phyloP scores from a whole-genome alignment of 2,329 filamentous ascomycete species.

The Colletotrichum endophyticum region DNA sequence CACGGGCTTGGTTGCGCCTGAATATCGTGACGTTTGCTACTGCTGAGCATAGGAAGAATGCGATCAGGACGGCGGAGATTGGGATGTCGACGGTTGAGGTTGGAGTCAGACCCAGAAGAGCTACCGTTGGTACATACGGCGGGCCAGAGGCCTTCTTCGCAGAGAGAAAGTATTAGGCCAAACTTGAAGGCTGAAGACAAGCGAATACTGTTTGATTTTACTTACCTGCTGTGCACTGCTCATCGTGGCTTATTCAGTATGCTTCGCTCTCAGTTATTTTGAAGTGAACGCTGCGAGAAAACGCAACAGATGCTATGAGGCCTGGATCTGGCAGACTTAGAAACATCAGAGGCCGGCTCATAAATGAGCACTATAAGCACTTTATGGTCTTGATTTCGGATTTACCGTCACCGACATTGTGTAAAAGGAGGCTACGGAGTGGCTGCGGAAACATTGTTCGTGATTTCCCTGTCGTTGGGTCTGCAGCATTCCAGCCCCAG shows the following conservation, averaged over 20 bases:
- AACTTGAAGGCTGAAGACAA: fast-evolving
- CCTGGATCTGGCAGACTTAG: fast-evolving
- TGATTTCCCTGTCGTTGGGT: neutral
- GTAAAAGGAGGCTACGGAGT: neutral
- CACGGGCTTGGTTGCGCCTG: neutral
- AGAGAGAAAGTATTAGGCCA: neutral
- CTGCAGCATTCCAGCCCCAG: neutral
- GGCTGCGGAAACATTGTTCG: neutral
- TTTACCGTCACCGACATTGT: neutral
- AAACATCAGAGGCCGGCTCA: neutral
- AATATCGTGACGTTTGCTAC: neutral
- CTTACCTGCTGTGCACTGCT: neutral
- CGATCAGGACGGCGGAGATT: neutral
- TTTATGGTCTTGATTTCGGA: neutral
- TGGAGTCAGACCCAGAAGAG: neutral
- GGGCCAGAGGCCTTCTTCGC: neutral
- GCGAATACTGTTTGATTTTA: neutral
- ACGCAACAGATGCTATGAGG: fast-evolving
- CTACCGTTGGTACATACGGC: neutral
- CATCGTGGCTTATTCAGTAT: neutral
- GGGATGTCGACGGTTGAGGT: neutral
- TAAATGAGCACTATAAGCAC: neutral
- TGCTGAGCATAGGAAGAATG: neutral
- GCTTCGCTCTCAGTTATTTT: neutral
- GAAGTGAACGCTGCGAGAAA: neutral